Evolutionary conservation across 192 early-diverging fungal species (phyloP).

Genomic region (Cladochytrium replicatum): DNA sequence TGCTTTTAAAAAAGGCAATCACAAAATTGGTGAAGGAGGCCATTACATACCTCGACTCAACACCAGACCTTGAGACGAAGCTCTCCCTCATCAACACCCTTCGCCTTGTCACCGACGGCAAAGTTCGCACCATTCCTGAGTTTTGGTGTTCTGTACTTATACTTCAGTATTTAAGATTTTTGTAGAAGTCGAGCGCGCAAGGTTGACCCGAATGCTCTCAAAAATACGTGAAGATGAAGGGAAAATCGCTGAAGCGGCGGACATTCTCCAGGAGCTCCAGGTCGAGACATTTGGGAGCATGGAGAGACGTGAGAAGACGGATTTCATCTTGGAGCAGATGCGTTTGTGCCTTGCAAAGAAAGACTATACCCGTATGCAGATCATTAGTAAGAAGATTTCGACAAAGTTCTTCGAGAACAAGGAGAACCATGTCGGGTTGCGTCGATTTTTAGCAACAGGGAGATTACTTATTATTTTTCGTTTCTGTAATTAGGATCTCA

Average conservation of each 20-base stretch:
- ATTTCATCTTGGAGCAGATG: constrained; percentile 99
- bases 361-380: constrained; percentile 84
- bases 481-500: constrained; percentile 64
- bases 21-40: constrained; percentile 90
- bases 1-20: constrained; percentile 67
- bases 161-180: constrained; percentile 71
- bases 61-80: constrained; percentile 69
- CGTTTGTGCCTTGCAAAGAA: constrained; percentile 84
- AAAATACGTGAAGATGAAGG: constrained; percentile 87
- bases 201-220: constrained; percentile 80
- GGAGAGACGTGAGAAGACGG: constrained; percentile 97
- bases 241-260: constrained; percentile 80
- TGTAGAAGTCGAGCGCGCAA: constrained; percentile 94
- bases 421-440: constrained; percentile 70
- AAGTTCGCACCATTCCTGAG: constrained; percentile 42
- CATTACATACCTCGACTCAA: constrained; percentile 79
- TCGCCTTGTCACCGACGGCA: constrained; percentile 92
- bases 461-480: too few relatives aligned
- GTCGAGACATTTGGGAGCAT: constrained; percentile 99
- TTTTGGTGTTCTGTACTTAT: constrained; percentile 6
- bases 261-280: constrained; percentile 93
- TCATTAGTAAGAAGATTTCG: constrained; percentile 94
- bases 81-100: constrained; percentile 90
- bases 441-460: too few relatives aligned
- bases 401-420: constrained; percentile 82